A percentile compares a stretch with the other conserved stretches of the same genome.
These are phyloP conservation scores for Rhynchospora tenuis DNA, from an alignment of 176 grass and related monocot genomes.

Conservation along the genomic window DNA sequence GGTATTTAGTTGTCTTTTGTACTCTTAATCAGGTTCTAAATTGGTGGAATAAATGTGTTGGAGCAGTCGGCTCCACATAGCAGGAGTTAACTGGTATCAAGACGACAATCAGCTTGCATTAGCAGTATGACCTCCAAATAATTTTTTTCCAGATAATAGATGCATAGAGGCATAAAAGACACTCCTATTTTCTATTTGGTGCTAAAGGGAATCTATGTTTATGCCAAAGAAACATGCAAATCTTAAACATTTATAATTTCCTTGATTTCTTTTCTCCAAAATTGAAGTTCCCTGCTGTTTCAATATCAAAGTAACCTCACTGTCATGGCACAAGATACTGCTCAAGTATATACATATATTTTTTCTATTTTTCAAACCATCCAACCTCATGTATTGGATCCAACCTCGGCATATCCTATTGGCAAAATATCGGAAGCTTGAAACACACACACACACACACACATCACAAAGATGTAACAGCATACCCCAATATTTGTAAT, in stretches of 20 bases:
- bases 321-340: neutral
- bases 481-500: constrained; percentile 63
- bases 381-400: neutral
- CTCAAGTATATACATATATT: neutral
- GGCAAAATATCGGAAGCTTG: neutral
- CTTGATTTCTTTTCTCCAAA: neutral
- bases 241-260: neutral
- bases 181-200: neutral
- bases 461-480: neutral
- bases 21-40: neutral
- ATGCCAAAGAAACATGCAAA: neutral
- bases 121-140: neutral
- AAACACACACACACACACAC: neutral
- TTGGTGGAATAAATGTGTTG: neutral
- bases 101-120: neutral
- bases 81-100: neutral
- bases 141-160: neutral
- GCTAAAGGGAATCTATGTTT: neutral
- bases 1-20: neutral
- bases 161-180: neutral
- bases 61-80: neutral
- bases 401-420: neutral
- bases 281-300: neutral
- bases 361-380: neutral
- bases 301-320: neutral